phyloP scores from a whole-genome alignment of 805 yeast genomes.

The Blastobotrys robertii region DNA sequence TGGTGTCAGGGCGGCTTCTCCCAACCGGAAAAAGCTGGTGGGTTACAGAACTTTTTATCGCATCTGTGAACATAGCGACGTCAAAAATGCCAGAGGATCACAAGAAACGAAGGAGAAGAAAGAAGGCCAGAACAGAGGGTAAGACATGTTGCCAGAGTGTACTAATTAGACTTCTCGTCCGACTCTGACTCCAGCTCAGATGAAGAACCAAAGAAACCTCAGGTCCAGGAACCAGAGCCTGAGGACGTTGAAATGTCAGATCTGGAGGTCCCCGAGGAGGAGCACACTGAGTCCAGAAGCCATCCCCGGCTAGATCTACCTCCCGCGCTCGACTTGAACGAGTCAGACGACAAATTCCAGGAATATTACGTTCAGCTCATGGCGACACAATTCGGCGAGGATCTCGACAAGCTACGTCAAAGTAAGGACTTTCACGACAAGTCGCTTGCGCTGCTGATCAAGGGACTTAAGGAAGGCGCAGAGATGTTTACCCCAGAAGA shows the following conservation, averaged over 20 bases:
- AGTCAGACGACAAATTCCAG: conserved; percentile 11
- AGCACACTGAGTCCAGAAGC: conserved; percentile 6
- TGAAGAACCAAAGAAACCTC: conserved; percentile 1
- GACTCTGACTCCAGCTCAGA: conserved; percentile 13
- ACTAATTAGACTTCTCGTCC: conserved; percentile 15
- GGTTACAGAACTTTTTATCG: too few relatives aligned
- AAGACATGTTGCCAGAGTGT: not conserved
- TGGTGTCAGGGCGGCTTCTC: too few relatives aligned
- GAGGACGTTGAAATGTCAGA: conserved; percentile 4
- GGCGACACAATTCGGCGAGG: conserved; percentile 40
- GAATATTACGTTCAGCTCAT: conserved; percentile 36
- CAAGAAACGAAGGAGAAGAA: conserved; percentile 15
- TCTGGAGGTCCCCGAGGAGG: too few relatives aligned
- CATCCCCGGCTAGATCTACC: conserved; percentile 12
- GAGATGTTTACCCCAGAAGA: conserved; percentile 29
- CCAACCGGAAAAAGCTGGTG: too few relatives aligned
- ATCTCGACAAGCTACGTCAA: conserved; percentile 31
- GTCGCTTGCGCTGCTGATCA: conserved; percentile 25
- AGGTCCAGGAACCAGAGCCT: not conserved
- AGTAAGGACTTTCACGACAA: conserved; percentile 33
- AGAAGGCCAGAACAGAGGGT: conserved; percentile 22
- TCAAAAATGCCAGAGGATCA: not conserved
- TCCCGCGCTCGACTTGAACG: not conserved
- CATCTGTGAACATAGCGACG: too few relatives aligned
- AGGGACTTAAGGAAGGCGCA: conserved; percentile 29